Percentiles rank a stretch among this genome's conserved stretches.
Evolutionary conservation across 768 basidiomycete genomes (phyloP).

Genomic region (Boletus eberwhitei): DNA sequence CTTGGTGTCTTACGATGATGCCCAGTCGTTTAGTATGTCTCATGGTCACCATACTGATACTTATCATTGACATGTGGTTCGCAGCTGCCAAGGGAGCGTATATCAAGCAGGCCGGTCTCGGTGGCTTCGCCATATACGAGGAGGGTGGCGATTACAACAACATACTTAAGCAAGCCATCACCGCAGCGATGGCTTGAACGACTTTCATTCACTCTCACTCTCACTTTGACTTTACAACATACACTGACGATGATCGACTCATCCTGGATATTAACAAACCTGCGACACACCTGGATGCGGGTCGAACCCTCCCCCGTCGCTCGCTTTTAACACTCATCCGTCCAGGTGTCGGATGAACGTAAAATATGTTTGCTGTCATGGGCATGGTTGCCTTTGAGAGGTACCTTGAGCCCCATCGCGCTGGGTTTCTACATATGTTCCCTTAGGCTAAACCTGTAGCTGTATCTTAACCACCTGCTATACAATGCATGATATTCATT

Average conservation of each 20-base stretch:
- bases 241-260: conserved; percentile 21
- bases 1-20: conserved; percentile 66
- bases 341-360: conserved; percentile 14
- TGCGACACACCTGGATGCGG: neutral
- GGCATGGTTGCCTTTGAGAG: conserved; percentile 14
- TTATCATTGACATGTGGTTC: neutral
- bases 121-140: conserved; percentile 46
- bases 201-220: conserved; percentile 3
- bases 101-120: conserved; percentile 33
- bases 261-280: conserved; percentile 7
- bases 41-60: neutral
- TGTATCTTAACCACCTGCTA: neutral
- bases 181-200: conserved; percentile 20
- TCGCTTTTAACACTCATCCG: conserved; percentile 4
- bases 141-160: conserved; percentile 41
- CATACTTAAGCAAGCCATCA: conserved; percentile 35
- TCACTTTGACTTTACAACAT: conserved; percentile 7
- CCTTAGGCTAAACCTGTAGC: neutral
- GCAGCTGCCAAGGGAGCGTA: conserved; percentile 43
- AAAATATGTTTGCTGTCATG: neutral
- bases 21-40: conserved; percentile 50
- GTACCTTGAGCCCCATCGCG: neutral
- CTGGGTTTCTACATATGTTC: neutral
- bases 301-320: conserved; percentile 6
- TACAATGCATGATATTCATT: neutral